Percentiles rank a stretch among this genome's conserved stretches.
phyloP scores from a whole-genome alignment of 2,329 filamentous ascomycete genomes.

The Cordyceps pruinosa region DNA sequence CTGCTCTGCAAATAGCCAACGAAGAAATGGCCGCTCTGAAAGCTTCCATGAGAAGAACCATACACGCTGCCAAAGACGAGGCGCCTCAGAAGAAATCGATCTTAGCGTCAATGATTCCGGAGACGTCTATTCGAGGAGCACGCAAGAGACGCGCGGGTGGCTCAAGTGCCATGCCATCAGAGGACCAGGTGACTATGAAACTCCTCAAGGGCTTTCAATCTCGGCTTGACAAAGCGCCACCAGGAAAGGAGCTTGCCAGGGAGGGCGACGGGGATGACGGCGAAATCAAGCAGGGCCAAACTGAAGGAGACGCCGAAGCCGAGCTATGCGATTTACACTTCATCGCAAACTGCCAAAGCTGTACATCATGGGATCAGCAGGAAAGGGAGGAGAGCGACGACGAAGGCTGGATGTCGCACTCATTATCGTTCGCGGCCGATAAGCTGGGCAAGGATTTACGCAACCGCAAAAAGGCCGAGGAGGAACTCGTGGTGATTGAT shows the following conservation, averaged over 20 bases:
- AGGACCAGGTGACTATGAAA: constrained; percentile 60
- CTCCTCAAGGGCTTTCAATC: constrained; percentile 74
- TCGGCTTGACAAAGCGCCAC: constrained; percentile 55
- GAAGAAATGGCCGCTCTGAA: constrained; percentile 76
- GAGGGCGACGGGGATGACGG: constrained; percentile 21
- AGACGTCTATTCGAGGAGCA: constrained; percentile 56
- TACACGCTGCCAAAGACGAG: constrained; percentile 39
- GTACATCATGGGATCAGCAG: constrained; percentile 71
- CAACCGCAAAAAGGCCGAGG: constrained; percentile 85
- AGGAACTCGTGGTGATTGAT: constrained; percentile 89
- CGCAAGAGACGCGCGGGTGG: constrained; percentile 61
- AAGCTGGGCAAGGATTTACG: constrained; percentile 84
- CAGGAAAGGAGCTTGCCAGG: constrained; percentile 30
- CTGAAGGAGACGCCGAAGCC: constrained; percentile 57
- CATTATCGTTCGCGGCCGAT: constrained; percentile 80
- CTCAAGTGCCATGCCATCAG: constrained; percentile 41
- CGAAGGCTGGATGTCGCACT: constrained; percentile 78
- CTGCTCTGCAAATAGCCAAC: constrained; percentile 62
- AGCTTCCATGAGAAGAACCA: constrained; percentile 68
- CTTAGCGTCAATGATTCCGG: constrained; percentile 67
- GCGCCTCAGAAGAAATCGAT: constrained; percentile 58
- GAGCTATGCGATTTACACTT: constrained; percentile 89
- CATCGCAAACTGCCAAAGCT: constrained; percentile 90
- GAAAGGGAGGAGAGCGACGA: constrained; percentile 54
- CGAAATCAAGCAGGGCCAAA: constrained; percentile 16